Evolutionary conservation across 306 rosid species (phyloP).

Genomic region (Dryas alaskensis): DNA sequence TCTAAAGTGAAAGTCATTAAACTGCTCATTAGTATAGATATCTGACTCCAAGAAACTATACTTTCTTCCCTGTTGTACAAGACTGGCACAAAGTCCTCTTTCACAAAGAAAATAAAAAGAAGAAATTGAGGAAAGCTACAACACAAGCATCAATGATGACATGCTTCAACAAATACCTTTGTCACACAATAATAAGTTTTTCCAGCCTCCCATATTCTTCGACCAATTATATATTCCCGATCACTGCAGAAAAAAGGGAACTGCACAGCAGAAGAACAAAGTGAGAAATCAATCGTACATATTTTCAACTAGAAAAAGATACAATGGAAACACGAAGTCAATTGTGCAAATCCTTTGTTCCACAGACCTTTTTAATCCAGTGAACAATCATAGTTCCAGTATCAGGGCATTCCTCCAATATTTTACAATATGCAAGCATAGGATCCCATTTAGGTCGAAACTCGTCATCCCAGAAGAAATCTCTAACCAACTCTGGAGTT

Average conservation of each 20-base stretch:
- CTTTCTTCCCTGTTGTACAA: not conserved
- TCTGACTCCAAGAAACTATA: not conserved
- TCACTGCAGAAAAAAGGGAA: slow-evolving; percentile 99
- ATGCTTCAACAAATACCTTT: slow-evolving; percentile 54
- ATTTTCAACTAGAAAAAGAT: slow-evolving; percentile 1
- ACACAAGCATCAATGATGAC: slow-evolving; percentile 6
- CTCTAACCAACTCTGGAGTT: slow-evolving; percentile 89
- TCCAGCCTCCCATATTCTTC: slow-evolving; percentile 97
- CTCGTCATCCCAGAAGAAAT: slow-evolving; percentile 99
- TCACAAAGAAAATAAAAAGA: slow-evolving; percentile 13
- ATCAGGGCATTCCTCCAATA: slow-evolving; percentile 77
- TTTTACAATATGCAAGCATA: slow-evolving; percentile 69
- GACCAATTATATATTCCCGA: slow-evolving; percentile 91
- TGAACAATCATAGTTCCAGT: slow-evolving; percentile 75
- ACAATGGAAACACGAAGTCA: slow-evolving; percentile 2
- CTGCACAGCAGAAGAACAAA: slow-evolving; percentile 42
- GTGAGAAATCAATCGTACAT: slow-evolving; percentile 31
- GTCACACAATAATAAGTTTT: slow-evolving; percentile 86
- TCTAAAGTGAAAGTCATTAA: not conserved
- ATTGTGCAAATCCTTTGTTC: slow-evolving; percentile 16
- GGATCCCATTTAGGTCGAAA: slow-evolving; percentile 95
- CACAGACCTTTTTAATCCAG: slow-evolving; percentile 94
- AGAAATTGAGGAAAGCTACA: slow-evolving; percentile 16
- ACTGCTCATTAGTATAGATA: not conserved
- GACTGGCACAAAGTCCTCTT: not conserved